Evolutionary conservation across 495 filamentous ascomycete genomes (phyloP).

Genomic region (Geopyxis carbonaria): DNA sequence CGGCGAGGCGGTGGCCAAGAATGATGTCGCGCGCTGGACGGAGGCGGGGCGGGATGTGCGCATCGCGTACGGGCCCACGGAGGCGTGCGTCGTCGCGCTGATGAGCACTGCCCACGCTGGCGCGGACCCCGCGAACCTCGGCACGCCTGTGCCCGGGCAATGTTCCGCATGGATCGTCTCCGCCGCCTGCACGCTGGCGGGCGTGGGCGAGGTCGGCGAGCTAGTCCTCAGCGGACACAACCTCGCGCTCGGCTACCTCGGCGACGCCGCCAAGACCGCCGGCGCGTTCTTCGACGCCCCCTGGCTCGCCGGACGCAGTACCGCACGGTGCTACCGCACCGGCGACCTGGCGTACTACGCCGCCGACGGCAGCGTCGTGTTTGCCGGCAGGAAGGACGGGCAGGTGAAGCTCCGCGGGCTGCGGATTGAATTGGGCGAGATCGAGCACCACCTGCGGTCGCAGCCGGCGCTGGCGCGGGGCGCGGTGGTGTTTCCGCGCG

Average conservation of each 20-base stretch:
- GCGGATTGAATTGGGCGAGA: conserved; percentile 29
- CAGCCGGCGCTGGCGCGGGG: conserved; percentile 30
- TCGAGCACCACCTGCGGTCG: conserved; percentile 13
- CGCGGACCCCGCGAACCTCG: conserved; percentile 29
- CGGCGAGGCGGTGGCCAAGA: conserved; percentile 26
- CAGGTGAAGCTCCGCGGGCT: conserved; percentile 30
- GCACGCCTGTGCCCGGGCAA: conserved; percentile 31
- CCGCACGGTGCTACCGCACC: no score
- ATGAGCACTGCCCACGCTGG: conserved; percentile 1
- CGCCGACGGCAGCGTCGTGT: conserved; percentile 33
- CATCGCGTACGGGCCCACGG: conserved; percentile 31
- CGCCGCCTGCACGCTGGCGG: conserved; percentile 27
- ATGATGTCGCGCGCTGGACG: conserved; percentile 24
- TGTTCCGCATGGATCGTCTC: conserved; percentile 42
- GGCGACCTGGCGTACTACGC: conserved; percentile 39
- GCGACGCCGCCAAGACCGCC: conserved; percentile 26
- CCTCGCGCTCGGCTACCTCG: conserved; percentile 34
- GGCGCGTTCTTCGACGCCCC: no score
- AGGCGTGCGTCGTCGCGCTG: conserved; percentile 28
- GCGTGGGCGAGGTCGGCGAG: conserved; percentile 33
- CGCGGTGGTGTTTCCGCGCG: conserved; percentile 36
- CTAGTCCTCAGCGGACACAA: conserved; percentile 34
- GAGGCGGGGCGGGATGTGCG: conserved; percentile 21
- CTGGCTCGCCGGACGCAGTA: no score
- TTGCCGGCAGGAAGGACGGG: conserved; percentile 27